Conservation (phyloP, 2,329 filamentous ascomycete species). For the Coleophoma crateriformis region DNA sequence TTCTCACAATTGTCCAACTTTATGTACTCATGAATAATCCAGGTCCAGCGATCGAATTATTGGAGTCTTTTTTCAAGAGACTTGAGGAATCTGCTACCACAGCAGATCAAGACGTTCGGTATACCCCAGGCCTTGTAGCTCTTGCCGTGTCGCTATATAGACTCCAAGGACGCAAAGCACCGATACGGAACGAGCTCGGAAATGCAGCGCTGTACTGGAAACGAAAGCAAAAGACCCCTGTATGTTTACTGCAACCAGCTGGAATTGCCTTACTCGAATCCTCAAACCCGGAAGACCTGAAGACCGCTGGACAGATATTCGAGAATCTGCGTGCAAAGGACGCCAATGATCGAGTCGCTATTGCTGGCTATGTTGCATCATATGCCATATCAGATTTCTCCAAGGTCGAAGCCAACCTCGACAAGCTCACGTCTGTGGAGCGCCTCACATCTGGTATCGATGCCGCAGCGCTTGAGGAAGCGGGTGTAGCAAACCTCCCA, state of each 20-base stretch:
- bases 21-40: slow-evolving; percentile 69
- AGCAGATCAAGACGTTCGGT: slow-evolving; percentile 64
- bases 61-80: slow-evolving; percentile 69
- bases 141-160: slow-evolving; percentile 75
- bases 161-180: slow-evolving; percentile 64
- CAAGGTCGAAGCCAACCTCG: slow-evolving; percentile 48
- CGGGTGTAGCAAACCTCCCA: slow-evolving; percentile 53
- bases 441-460: slow-evolving; percentile 57
- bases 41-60: slow-evolving; percentile 65
- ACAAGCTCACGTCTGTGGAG: slow-evolving; percentile 55
- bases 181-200: slow-evolving; percentile 67
- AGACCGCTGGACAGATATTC: slow-evolving; percentile 74
- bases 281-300: slow-evolving; percentile 59
- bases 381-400: slow-evolving; percentile 58
- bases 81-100: slow-evolving; percentile 57
- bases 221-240: slow-evolving; percentile 48
- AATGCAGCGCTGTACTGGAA: slow-evolving; percentile 82
- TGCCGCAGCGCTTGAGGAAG: slow-evolving; percentile 55
- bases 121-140: slow-evolving; percentile 79
- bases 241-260: slow-evolving; percentile 73
- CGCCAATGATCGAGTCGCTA: slow-evolving; percentile 61
- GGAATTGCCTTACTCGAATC: slow-evolving; percentile 80
- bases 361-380: slow-evolving; percentile 82
- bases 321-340: slow-evolving; percentile 61
- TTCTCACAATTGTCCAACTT: slow-evolving; percentile 76